These are phyloP conservation scores for Fusarium pininemorale DNA, from an alignment of 2,329 filamentous ascomycete species.

Conservation along the genomic window DNA sequence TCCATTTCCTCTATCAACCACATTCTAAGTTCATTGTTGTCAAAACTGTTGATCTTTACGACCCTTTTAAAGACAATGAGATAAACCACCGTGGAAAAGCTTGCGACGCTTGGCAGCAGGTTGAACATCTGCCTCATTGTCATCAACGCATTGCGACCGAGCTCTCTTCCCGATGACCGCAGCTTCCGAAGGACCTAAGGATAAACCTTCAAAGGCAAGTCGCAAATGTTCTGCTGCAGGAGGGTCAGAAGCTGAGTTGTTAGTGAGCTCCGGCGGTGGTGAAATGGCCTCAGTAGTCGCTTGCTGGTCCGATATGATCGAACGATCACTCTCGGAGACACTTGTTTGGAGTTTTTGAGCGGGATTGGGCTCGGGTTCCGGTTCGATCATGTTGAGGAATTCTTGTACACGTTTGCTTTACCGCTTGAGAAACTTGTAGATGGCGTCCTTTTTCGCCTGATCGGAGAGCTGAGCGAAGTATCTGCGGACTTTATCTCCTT, in stretches of 20 bases:
- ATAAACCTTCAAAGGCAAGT: neutral
- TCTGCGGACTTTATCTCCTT: no score
- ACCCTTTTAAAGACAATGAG: accelerated
- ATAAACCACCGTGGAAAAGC: accelerated
- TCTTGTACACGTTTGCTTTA: neutral
- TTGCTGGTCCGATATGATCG: neutral
- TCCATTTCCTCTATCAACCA: neutral
- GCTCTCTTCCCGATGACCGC: no score
- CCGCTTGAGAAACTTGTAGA: no score
- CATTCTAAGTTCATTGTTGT: neutral
- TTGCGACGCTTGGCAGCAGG: neutral
- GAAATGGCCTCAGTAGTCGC: accelerated
- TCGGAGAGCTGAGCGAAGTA: no score
- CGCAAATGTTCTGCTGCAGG: neutral
- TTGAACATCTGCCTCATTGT: no score
- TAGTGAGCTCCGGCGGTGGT: accelerated
- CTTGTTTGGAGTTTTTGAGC: accelerated
- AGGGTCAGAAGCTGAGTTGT: neutral
- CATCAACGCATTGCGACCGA: no score
- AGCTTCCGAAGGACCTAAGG: neutral
- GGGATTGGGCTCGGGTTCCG: neutral
- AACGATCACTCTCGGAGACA: neutral
- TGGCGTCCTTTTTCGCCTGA: no score
- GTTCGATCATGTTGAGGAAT: no score
- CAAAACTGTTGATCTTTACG: accelerated